These are phyloP conservation scores for Penicillium pulvis DNA, from an alignment of 495 filamentous ascomycete genomes.

Conservation along the genomic window DNA sequence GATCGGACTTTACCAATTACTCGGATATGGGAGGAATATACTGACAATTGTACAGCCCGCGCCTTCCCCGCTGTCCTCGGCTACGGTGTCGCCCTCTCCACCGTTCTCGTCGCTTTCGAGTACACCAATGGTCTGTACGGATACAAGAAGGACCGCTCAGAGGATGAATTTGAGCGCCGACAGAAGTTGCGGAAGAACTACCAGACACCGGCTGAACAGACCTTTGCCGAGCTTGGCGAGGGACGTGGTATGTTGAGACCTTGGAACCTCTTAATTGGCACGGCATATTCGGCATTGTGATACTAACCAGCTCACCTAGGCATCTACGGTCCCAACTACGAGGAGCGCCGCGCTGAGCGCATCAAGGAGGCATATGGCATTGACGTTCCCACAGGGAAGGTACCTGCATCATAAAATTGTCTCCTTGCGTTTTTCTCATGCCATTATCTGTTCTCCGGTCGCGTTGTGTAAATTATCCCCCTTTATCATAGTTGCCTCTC, in stretches of 20 bases:
- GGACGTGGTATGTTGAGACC: slow-evolving; percentile 69
- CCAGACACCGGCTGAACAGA: slow-evolving; percentile 79
- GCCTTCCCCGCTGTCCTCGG: slow-evolving; percentile 80
- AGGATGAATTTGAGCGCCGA: slow-evolving; percentile 83
- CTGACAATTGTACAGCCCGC: slow-evolving; percentile 53
- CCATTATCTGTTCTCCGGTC: slow-evolving; percentile 23
- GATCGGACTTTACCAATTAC: not conserved
- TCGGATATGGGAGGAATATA: slow-evolving; percentile 1
- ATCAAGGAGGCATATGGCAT: slow-evolving; percentile 91
- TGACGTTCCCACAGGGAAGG: slow-evolving; percentile 61
- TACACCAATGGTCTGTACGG: slow-evolving; percentile 75
- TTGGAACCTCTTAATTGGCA: not conserved
- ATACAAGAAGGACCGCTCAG: slow-evolving; percentile 54
- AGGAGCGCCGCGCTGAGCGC: slow-evolving; percentile 78
- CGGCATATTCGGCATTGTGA: not conserved
- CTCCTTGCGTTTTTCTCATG: slow-evolving; percentile 18
- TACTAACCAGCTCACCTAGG: slow-evolving; percentile 48
- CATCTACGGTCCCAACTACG: slow-evolving; percentile 81
- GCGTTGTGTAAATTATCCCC: slow-evolving; percentile 48
- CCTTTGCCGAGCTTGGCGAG: slow-evolving; percentile 81
- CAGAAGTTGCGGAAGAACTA: slow-evolving; percentile 72
- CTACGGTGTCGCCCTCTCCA: slow-evolving; percentile 66
- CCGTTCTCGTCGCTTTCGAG: slow-evolving; percentile 67
- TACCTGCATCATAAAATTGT: slow-evolving; percentile 44
- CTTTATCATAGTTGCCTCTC: slow-evolving; percentile 38